These are phyloP conservation scores for Heliocybe sulcata DNA, from an alignment of 1,284 basidiomycete species.

Conservation along the genomic window DNA sequence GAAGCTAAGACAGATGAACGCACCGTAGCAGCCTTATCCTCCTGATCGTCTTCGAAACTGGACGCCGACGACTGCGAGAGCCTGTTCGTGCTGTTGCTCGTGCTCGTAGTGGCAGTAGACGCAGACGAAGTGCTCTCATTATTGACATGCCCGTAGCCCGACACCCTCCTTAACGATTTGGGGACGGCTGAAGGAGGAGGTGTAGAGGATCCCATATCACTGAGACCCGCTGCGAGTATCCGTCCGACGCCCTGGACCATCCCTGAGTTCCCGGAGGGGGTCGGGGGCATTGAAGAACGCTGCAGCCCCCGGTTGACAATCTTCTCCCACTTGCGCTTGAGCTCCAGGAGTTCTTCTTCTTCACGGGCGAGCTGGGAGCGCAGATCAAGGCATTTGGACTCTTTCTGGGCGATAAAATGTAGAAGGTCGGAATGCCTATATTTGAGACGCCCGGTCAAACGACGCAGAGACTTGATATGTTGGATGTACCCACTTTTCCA, in stretches of 20 bases:
- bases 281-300: constrained; percentile 16
- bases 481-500: constrained; percentile 47
- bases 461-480: background rate
- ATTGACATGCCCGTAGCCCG: background rate
- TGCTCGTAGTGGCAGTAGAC: constrained; percentile 11
- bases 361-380: constrained; percentile 62
- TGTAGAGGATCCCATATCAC: constrained; percentile 18
- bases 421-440: constrained; percentile 67
- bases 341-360: constrained; percentile 61
- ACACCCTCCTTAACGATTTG: constrained; percentile 3
- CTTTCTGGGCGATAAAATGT: constrained; percentile 76
- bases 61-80: constrained; percentile 38
- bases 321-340: constrained; percentile 77
- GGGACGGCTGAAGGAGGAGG: constrained; percentile 10
- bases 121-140: constrained; percentile 10
- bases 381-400: constrained; percentile 72
- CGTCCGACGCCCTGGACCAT: constrained; percentile 54
- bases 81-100: constrained; percentile 19
- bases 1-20: background rate
- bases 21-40: constrained; percentile 9
- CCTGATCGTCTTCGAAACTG: constrained; percentile 20
- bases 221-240: constrained; percentile 38
- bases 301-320: constrained; percentile 61
- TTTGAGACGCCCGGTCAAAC: background rate
- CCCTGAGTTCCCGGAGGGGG: constrained; percentile 42